phyloP scores from a whole-genome alignment of 257 asterid genomes.

The Verbena officinalis region DNA sequence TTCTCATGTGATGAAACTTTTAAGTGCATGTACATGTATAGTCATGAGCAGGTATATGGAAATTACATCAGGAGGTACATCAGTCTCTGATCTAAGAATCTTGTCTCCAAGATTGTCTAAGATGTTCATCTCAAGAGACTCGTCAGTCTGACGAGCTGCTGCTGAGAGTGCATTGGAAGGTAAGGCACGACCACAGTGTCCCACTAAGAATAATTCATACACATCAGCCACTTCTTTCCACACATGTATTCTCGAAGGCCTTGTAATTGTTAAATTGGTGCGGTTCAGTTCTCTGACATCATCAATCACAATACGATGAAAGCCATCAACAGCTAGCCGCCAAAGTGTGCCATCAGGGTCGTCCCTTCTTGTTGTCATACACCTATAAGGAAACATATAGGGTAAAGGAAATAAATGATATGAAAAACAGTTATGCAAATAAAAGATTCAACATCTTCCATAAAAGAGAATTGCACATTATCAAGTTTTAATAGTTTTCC shows the following conservation, averaged over 20 bases:
- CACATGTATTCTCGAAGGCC: constrained; percentile 67
- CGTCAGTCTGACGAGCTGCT: constrained; percentile 63
- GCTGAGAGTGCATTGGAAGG: constrained; percentile 68
- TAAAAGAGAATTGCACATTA: not conserved
- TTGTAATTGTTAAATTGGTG: constrained; percentile 41
- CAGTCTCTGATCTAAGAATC: constrained; percentile 68
- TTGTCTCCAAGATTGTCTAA: constrained; percentile 80
- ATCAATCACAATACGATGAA: constrained; percentile 67
- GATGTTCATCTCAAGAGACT: constrained; percentile 82
- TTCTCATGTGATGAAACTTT: constrained; percentile 21
- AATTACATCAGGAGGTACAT: constrained; percentile 82
- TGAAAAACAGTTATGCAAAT: not conserved
- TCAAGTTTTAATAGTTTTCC: not conserved
- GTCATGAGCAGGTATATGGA: constrained; percentile 26
- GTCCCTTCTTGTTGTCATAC: constrained; percentile 97
- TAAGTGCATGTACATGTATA: constrained; percentile 20
- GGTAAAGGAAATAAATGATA: not conserved
- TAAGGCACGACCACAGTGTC: constrained; percentile 96
- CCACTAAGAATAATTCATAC: constrained; percentile 84
- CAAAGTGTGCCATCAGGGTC: constrained; percentile 93
- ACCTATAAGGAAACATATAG: constrained; percentile 47
- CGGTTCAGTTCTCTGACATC: constrained; percentile 51
- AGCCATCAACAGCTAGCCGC: constrained; percentile 91
- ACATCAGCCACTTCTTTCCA: constrained; percentile 99
- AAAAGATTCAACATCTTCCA: constrained; percentile 10